Percentiles rank a stretch among this genome's conserved stretches.
Conservation (phyloP, 495 filamentous ascomycete genomes). For the Aspergillus indologenus region DNA sequence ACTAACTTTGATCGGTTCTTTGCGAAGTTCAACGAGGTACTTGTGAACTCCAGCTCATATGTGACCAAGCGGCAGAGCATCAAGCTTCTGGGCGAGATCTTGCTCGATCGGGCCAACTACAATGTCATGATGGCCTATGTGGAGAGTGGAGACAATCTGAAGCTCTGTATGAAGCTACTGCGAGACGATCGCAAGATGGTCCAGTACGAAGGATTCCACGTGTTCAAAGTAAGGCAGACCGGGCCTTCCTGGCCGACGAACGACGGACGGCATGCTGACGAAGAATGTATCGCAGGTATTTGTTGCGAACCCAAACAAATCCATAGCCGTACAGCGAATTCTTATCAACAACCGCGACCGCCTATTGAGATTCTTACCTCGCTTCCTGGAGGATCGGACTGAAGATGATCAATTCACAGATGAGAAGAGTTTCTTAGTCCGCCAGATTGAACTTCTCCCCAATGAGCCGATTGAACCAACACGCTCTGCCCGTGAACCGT, state of each 20-base stretch:
- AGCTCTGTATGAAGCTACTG: conserved; percentile 95
- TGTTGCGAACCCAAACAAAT: conserved; percentile 96
- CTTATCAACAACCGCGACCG: conserved; percentile 92
- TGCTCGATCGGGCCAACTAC: conserved; percentile 94
- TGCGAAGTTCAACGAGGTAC: conserved; percentile 77
- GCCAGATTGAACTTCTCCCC: conserved; percentile 82
- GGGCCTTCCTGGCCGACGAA: background rate
- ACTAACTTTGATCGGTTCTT: conserved; percentile 93
- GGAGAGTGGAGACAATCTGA: conserved; percentile 89
- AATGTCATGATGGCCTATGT: conserved; percentile 97
- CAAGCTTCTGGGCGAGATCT: conserved; percentile 90
- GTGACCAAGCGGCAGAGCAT: conserved; percentile 98
- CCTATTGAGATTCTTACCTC: conserved; percentile 79
- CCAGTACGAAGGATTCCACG: conserved; percentile 98
- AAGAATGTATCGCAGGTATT: conserved; percentile 63
- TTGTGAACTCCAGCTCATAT: conserved; percentile 90
- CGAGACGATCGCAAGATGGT: conserved; percentile 97
- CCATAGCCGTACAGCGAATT: conserved; percentile 88
- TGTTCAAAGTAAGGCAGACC: conserved; percentile 73
- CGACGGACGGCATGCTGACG: conserved; percentile 20
- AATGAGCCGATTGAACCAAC: conserved; percentile 56
- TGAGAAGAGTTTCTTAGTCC: conserved; percentile 93
- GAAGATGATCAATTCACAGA: conserved; percentile 99
- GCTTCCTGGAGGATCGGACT: conserved; percentile 89
- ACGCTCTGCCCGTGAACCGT: conserved; percentile 30